Conservation (phyloP, 306 rosid species). For the Arachis hypogaea region DNA sequence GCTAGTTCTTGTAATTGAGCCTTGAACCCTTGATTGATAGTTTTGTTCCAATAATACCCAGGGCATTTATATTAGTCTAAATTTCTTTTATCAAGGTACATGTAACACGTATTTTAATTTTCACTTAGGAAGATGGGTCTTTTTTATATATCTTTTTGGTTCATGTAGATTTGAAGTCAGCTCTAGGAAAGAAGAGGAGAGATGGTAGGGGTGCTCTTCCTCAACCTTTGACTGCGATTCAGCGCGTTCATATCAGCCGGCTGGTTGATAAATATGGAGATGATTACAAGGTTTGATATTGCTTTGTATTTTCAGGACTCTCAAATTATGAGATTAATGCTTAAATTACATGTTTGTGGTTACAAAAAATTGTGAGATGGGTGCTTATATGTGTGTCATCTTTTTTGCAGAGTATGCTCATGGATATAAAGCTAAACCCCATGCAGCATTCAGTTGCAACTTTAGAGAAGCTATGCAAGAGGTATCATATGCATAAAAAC, state of each 20-base stretch:
- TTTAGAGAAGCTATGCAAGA: constrained; percentile 72
- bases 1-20: not conserved
- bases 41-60: no score
- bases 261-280: constrained; percentile 74
- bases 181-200: constrained; percentile 78
- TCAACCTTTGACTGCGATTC: constrained; percentile 77
- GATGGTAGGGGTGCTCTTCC: constrained; percentile 74
- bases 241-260: constrained; percentile 63
- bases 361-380: not conserved
- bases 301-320: not conserved
- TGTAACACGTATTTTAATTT: not conserved
- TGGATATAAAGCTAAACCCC: constrained; percentile 80
- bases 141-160: constrained; percentile 23
- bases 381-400: constrained; percentile 6
- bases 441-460: constrained; percentile 88
- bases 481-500: constrained; percentile 53
- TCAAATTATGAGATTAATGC: not conserved
- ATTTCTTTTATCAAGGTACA: no score
- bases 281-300: constrained; percentile 58
- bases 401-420: constrained; percentile 76
- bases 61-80: no score
- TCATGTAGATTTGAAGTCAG: constrained; percentile 71
- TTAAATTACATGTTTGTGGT: not conserved
- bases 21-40: no score
- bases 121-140: not conserved